Evolutionary conservation across 192 early-diverging fungal species (phyloP).

Genomic region (Coemansia sp.): DNA sequence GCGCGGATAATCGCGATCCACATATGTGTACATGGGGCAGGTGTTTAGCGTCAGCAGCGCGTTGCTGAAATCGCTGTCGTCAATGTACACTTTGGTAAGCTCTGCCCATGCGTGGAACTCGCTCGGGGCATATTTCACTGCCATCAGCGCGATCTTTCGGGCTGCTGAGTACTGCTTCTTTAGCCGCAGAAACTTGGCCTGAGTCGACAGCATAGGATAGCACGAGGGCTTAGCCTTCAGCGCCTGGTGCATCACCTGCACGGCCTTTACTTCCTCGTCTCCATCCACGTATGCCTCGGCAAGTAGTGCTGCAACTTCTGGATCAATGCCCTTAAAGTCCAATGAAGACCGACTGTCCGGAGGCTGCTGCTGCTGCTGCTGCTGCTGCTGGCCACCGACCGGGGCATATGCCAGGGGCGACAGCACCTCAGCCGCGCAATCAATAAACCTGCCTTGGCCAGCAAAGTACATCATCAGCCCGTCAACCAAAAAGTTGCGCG

Average conservation of each 20-base stretch:
- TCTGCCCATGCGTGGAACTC: conserved; percentile 96
- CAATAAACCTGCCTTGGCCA: conserved; percentile 74
- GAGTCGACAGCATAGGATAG: conserved; percentile 82
- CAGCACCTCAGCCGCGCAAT: conserved; percentile 76
- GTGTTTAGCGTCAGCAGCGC: conserved; percentile 95
- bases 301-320: conserved; percentile 86
- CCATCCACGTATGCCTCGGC: conserved; percentile 74
- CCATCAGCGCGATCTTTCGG: conserved; percentile 84
- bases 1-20: conserved; percentile 81
- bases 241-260: conserved; percentile 81
- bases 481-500: conserved; percentile 84
- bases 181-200: conserved; percentile 80
- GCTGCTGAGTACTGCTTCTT: conserved; percentile 80
- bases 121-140: conserved; percentile 90
- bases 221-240: conserved; percentile 71
- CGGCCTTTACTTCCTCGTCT: conserved; percentile 93
- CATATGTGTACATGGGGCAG: conserved; percentile 98
- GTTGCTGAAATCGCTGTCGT: conserved; percentile 71
- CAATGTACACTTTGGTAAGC: conserved; percentile 90
- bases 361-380: conserved; percentile 10
- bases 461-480: conserved; percentile 89
- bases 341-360: conserved; percentile 11
- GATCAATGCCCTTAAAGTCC: conserved; percentile 60
- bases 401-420: conserved; percentile 57
- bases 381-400: conserved; percentile 23